Evolutionary conservation across 2,329 filamentous ascomycete species (phyloP).

Genomic region (Ceratocystis albifundus): DNA sequence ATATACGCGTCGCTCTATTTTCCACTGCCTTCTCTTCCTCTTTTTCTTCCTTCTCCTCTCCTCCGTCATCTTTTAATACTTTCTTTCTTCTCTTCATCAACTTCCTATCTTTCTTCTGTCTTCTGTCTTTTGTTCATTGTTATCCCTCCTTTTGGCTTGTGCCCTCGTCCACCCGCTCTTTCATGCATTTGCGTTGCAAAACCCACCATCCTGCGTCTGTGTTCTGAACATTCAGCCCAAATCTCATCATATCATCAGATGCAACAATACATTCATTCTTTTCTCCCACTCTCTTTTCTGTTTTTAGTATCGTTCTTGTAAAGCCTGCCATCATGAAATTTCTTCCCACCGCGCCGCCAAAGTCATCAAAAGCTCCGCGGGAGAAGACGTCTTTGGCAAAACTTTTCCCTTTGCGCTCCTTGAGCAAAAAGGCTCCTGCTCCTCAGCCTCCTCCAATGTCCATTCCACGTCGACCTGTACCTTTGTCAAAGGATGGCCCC

Average conservation of each 20-base stretch:
- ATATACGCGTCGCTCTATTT: background rate
- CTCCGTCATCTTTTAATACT: background rate
- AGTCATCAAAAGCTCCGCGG: conserved; percentile 23
- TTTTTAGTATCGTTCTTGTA: background rate
- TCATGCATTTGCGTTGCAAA: background rate
- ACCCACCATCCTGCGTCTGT: background rate
- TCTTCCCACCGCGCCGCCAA: conserved; percentile 15
- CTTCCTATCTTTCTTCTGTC: conserved; percentile 37
- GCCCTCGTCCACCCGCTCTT: background rate
- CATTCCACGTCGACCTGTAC: conserved; percentile 33
- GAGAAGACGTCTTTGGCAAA: conserved; percentile 24
- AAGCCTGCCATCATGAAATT: conserved; percentile 24
- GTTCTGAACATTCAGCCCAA: background rate
- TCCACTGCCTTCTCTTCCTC: background rate
- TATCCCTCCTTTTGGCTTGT: too few relatives aligned
- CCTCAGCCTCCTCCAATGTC: conserved; percentile 28
- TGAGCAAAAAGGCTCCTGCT: conserved; percentile 21
- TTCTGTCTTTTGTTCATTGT: conserved; percentile 35
- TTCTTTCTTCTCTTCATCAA: conserved; percentile 24
- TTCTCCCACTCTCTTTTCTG: conserved; percentile 35
- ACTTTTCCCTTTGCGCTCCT: conserved; percentile 26
- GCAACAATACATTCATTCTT: conserved; percentile 30
- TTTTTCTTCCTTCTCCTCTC: background rate
- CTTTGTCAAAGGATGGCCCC: conserved; percentile 17
- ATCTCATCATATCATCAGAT: background rate